Evolutionary conservation across 1,284 basidiomycete genomes (phyloP), one percentile per base, ranked within the genome.

Genomic region (Ceratobasidium sp.): DNA sequence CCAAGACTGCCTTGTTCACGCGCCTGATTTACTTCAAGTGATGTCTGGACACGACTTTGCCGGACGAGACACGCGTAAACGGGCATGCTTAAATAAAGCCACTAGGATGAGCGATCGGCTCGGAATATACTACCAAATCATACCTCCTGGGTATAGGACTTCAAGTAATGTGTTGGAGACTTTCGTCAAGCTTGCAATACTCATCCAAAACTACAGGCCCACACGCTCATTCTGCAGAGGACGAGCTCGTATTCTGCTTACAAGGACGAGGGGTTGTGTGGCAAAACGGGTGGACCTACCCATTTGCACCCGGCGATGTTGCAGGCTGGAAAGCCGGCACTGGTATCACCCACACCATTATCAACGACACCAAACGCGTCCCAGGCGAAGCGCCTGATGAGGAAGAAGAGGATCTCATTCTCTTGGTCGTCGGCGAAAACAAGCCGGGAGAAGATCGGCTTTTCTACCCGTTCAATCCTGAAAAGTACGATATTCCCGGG

Each of bases 271-370:
- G 81, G 6, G 55, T 81, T 14, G 54, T 81, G 20, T 81, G 81
- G 81, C 81, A 81, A 62, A 81, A 81, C 62, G 81, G 81, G 3
- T 79, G 78, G 79, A 81, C 80, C 3, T 81, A 81, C 66, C 79
- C 80, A 14, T 80, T 81, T 57, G 66, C 35, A 10, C 66, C 78
- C 1, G 74, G 78, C 0, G 81, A 81, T 64, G 67, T 71, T 27
- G 81, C 78, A 44, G 80, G 79, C 3, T 81, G 81, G 81, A 80
- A 79, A 54, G 79, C 77, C 14, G 80, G 81, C 3, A 81, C 81
- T 16, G 81, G 81, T 16, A 74, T 79, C 60, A 76, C 79, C 23
- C 79, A 80, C 59, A 81, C 80, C 18, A 78, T 81, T 16, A 81
- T 81, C 66, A 81, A 81, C 69, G 71, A 74, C n/a, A 74, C 71